phyloP scores from a whole-genome alignment of 352 stramenopile species.

The Achlya hypogyna region DNA sequence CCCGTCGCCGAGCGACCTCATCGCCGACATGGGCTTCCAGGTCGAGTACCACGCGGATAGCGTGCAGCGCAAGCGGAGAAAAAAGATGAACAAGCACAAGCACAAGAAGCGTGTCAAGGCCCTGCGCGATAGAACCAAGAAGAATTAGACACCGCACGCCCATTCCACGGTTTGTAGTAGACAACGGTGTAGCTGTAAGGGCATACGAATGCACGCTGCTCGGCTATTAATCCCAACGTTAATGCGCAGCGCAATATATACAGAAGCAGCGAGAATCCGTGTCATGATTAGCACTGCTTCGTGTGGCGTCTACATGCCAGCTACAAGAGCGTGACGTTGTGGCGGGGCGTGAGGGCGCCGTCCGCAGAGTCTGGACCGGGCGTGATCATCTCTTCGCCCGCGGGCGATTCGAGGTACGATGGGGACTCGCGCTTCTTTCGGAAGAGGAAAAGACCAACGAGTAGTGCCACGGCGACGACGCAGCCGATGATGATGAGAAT shows the following conservation, averaged over 20 bases:
- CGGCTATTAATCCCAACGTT: background rate
- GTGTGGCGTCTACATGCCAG: background rate
- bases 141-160: slow-evolving; percentile 49
- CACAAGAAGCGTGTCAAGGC: slow-evolving; percentile 86
- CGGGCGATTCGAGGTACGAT: slow-evolving; percentile 9
- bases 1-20: slow-evolving; percentile 35
- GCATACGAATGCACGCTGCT: too few species aligned
- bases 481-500: background rate
- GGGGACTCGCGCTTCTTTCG: slow-evolving; percentile 8
- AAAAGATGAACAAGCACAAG: slow-evolving; percentile 93
- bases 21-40: slow-evolving; percentile 45
- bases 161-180: too few species aligned
- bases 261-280: too few species aligned
- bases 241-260: background rate
- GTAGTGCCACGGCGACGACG: background rate
- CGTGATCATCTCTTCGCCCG: background rate
- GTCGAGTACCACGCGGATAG: slow-evolving; percentile 71
- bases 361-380: background rate
- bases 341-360: background rate
- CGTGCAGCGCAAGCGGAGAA: slow-evolving; percentile 84
- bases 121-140: slow-evolving; percentile 81
- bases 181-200: too few species aligned
- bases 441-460: slow-evolving; percentile 8
- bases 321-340: slow-evolving; percentile 21
- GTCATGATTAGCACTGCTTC: too few species aligned